phyloP scores from a whole-genome alignment of 139 green algal species.

The Micractinium sp. region DNA sequence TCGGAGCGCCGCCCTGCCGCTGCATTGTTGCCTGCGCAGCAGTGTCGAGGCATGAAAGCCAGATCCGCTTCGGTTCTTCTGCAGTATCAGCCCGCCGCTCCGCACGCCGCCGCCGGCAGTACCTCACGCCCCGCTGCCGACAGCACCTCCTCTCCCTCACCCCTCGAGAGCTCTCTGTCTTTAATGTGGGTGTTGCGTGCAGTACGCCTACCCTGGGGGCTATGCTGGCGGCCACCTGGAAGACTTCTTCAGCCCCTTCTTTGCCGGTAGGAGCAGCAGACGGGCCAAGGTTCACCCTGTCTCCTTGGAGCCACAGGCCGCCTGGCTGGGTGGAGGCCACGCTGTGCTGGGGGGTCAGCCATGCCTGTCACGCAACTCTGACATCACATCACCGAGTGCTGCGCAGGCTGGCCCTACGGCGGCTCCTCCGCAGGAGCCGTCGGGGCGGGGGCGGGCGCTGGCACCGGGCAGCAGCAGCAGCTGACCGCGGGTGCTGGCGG shows the following conservation, averaged over 20 bases:
- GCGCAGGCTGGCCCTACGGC: constrained; percentile 2
- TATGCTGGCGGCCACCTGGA: background rate
- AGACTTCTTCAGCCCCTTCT: constrained; percentile 22
- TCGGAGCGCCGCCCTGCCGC: too few relatives aligned
- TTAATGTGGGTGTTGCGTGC: background rate
- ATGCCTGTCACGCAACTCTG: background rate
- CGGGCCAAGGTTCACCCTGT: background rate
- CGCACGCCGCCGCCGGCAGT: background rate
- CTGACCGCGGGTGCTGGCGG: background rate
- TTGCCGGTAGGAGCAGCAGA: background rate
- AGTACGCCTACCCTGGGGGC: background rate
- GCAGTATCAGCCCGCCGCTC: background rate
- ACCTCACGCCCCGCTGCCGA: background rate
- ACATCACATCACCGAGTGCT: background rate
- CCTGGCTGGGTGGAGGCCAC: too few relatives aligned
- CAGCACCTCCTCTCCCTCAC: background rate
- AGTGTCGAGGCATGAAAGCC: too few relatives aligned
- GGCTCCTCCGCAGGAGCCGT: background rate
- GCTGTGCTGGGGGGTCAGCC: too few relatives aligned
- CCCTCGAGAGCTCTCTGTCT: too few relatives aligned
- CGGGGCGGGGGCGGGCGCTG: background rate
- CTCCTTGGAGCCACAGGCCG: background rate
- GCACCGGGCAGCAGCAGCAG: background rate
- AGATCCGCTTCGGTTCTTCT: too few relatives aligned
- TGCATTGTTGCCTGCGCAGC: too few relatives aligned